Percentiles rank a stretch among this genome's conserved stretches.
These are phyloP conservation scores for Pythium monospermum DNA, from an alignment of 352 stramenopile species.

Conservation along the genomic window DNA sequence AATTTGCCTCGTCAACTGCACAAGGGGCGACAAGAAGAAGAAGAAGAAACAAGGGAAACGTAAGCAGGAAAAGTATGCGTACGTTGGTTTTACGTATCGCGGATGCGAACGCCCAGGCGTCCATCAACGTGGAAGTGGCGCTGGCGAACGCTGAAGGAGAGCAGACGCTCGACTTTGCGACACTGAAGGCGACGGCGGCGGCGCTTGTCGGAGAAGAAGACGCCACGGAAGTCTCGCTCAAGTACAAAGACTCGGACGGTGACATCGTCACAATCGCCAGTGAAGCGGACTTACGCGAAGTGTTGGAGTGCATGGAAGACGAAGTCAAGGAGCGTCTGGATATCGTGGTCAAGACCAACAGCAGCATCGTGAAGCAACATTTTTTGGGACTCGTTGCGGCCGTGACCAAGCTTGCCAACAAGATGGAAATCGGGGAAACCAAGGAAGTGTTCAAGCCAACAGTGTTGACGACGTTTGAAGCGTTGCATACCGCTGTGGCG, in stretches of 20 bases:
- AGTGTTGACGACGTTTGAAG: constrained; percentile 32
- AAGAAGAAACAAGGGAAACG: constrained; percentile 9
- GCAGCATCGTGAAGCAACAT: constrained; percentile 31
- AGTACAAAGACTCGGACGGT: constrained; percentile 55
- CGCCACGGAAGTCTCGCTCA: constrained; percentile 25
- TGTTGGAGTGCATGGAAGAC: constrained; percentile 47
- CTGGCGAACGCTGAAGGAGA: constrained; percentile 19
- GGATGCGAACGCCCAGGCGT: constrained; percentile 10
- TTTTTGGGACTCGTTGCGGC: constrained; percentile 44
- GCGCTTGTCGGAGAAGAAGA: constrained; percentile 18
- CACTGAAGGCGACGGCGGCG: constrained; percentile 20
- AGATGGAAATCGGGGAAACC: constrained; percentile 19
- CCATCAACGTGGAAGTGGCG: constrained; percentile 18
- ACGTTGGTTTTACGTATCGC: constrained; percentile 22
- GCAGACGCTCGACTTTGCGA: constrained; percentile 23
- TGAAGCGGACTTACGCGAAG: constrained; percentile 48
- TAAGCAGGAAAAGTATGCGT: constrained; percentile 20
- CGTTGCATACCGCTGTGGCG: constrained; percentile 32
- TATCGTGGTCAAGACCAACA: constrained; percentile 26
- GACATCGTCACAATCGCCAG: constrained; percentile 52
- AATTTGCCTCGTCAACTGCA: neutral
- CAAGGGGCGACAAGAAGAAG: constrained; percentile 18
- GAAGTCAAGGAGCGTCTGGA: constrained; percentile 30
- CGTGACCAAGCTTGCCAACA: constrained; percentile 42
- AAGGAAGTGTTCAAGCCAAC: constrained; percentile 22